phyloP scores from a whole-genome alignment of 148 eudicot species.

The Fagopyrum homotropicum region DNA sequence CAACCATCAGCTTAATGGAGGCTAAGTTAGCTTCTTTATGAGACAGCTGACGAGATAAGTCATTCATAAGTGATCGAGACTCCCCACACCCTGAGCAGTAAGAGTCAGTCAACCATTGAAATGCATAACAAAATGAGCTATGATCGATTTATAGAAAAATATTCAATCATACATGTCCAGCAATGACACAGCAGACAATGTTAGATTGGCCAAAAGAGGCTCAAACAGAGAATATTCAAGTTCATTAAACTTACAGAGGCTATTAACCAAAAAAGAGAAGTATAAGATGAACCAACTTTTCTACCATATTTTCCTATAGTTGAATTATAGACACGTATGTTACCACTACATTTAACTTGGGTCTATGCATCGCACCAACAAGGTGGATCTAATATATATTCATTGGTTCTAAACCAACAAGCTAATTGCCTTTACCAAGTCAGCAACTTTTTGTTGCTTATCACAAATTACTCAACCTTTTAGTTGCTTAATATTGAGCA shows the following conservation, averaged over 20 bases:
- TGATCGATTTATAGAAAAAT: not conserved
- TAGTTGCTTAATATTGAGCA: not conserved
- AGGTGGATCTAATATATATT: not conserved
- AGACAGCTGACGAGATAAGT: slow-evolving; percentile 36
- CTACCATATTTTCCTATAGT: not conserved
- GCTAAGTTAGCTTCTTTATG: slow-evolving; percentile 35
- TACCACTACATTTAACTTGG: not conserved
- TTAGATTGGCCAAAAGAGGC: not conserved
- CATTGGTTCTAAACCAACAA: not conserved
- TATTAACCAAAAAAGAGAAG: not conserved
- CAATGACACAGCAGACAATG: not conserved
- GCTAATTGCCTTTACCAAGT: not conserved
- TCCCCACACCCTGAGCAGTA: slow-evolving; percentile 76
- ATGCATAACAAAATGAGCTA: not conserved
- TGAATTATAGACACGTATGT: not conserved
- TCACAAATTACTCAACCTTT: not conserved
- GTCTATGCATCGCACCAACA: not conserved
- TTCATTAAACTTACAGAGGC: not conserved
- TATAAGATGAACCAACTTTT: not conserved
- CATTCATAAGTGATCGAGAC: slow-evolving; percentile 73
- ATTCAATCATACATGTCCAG: not conserved
- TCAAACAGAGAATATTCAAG: not conserved
- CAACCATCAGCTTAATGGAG: slow-evolving; percentile 52
- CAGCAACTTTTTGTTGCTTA: not conserved
- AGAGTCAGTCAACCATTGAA: slow-evolving; percentile 15